Evolutionary conservation across 331 rosid species (phyloP), one percentile per base, ranked within the genome.

Genomic region (Rosa hybrid): DNA sequence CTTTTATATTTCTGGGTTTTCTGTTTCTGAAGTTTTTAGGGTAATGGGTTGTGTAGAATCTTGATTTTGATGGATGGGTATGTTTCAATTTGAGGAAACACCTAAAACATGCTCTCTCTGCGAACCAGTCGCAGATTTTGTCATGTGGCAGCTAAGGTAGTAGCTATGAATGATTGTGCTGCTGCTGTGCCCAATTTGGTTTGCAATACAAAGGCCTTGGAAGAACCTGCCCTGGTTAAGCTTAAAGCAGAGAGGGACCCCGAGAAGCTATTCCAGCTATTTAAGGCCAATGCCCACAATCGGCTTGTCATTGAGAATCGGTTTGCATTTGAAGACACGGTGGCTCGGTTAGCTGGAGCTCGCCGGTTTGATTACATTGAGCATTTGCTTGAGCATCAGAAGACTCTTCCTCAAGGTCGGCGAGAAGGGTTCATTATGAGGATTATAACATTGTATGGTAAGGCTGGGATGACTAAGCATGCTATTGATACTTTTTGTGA

Each of bases 351-450:
- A 75, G 94, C 92, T 69, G 90, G 94, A 12, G 96, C 96, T 18
- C 81, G 80, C 42, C 86, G 91, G 44, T 92, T 90, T 68, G 96
- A 91, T 69, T 87, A 87, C 86, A 88, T 92, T 30, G 91, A 90
- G 71, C 74, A 84, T 54, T 74, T 92, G 46, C 92, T 92, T 56
- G 92, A 89, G 71, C 91, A 91, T 38, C 97, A 92, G 89, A 89
- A 85, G 77, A 84, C 79, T 6, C 90, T 92, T 27, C 94, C 92
- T 0, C 97, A 90, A 44, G 92, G 92, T 9, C 91, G 92, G 54
- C 91, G 94, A 3, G 95, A 92, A 74, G 95, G 94, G 34, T 90
- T 92, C 76, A 44, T 92, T 45, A 85, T 91, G 50, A 71, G 97
- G 71, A 89, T 92, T 70, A 92, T 92, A 54, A 75, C 83, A 56